Percentiles rank a stretch among this genome's conserved stretches.
Evolutionary conservation across 2,329 filamentous ascomycete genomes (phyloP).

Genomic region (Cladosporium sp.): DNA sequence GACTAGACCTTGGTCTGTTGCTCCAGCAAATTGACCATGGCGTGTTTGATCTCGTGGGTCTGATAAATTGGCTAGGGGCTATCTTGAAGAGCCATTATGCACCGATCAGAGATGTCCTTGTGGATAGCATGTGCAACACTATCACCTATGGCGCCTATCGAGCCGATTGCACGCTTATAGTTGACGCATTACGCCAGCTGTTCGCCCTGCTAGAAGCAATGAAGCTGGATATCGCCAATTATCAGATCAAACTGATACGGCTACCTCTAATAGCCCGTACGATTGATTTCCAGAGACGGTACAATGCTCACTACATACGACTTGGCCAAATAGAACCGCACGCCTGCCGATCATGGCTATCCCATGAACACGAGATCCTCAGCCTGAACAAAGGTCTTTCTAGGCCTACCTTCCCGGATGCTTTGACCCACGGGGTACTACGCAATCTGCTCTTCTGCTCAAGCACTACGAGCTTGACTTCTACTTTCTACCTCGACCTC

Average conservation of each 20-base stretch:
- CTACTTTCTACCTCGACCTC: constrained; percentile 58
- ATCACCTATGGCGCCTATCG: constrained; percentile 72
- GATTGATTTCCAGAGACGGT: constrained; percentile 83
- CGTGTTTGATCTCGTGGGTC: constrained; percentile 77
- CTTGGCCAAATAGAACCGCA: constrained; percentile 42
- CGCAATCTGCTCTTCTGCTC: constrained; percentile 45
- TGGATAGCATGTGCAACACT: constrained; percentile 83
- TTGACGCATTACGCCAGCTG: constrained; percentile 75
- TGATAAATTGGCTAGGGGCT: constrained; percentile 79
- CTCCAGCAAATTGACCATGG: constrained; percentile 92
- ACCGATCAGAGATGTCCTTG: constrained; percentile 88
- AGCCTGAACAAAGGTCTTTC: constrained; percentile 17
- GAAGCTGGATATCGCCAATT: constrained; percentile 97
- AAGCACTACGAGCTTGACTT: constrained; percentile 51
- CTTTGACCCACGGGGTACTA: constrained; percentile 35
- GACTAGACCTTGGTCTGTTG: constrained; percentile 78
- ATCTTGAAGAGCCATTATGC: constrained; percentile 93
- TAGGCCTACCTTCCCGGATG: constrained; percentile 25
- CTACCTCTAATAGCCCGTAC: constrained; percentile 87
- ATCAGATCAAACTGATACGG: constrained; percentile 87
- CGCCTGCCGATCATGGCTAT: constrained; percentile 43
- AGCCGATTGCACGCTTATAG: constrained; percentile 68
- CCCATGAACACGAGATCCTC: constrained; percentile 23
- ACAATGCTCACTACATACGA: constrained; percentile 73
- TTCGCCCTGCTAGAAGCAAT: constrained; percentile 88